These are phyloP conservation scores for Candida labiduridarum DNA, from an alignment of 1,139 yeast genomes.

Conservation along the genomic window DNA sequence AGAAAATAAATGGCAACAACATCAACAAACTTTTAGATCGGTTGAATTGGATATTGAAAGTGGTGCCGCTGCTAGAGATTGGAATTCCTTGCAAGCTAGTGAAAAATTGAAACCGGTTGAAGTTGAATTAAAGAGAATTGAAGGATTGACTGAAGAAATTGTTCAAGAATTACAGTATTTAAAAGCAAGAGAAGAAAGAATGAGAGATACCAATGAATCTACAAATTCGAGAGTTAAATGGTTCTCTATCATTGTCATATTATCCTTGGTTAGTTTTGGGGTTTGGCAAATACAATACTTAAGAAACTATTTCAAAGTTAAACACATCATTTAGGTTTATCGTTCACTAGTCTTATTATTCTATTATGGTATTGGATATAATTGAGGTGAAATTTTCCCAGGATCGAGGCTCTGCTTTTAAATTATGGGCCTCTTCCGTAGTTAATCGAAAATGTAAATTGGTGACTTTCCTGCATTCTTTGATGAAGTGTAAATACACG, in stretches of 20 bases:
- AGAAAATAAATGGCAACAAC: constrained; percentile 37
- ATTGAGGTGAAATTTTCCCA: constrained; percentile 14
- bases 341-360: not conserved
- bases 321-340: constrained; percentile 71
- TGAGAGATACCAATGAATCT: constrained; percentile 96
- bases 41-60: constrained; percentile 91
- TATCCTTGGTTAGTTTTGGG: constrained; percentile 76
- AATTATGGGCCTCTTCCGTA: not conserved
- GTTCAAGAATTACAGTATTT: constrained; percentile 77
- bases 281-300: constrained; percentile 90
- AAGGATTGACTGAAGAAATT: constrained; percentile 82
- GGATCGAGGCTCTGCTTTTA: constrained; percentile 3
- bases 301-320: constrained; percentile 90
- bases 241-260: constrained; percentile 71
- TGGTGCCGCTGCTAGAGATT: constrained; percentile 96
- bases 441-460: not conserved
- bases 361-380: not conserved
- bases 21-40: constrained; percentile 48
- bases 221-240: constrained; percentile 86
- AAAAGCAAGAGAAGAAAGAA: constrained; percentile 82
- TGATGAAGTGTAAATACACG: constrained; percentile 8
- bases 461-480: not conserved
- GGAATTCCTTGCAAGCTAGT: constrained; percentile 92
- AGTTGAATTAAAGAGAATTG: constrained; percentile 81
- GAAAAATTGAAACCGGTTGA: constrained; percentile 94